These are phyloP conservation scores for Zangia roseola DNA, from an alignment of 768 basidiomycete species.

Conservation along the genomic window DNA sequence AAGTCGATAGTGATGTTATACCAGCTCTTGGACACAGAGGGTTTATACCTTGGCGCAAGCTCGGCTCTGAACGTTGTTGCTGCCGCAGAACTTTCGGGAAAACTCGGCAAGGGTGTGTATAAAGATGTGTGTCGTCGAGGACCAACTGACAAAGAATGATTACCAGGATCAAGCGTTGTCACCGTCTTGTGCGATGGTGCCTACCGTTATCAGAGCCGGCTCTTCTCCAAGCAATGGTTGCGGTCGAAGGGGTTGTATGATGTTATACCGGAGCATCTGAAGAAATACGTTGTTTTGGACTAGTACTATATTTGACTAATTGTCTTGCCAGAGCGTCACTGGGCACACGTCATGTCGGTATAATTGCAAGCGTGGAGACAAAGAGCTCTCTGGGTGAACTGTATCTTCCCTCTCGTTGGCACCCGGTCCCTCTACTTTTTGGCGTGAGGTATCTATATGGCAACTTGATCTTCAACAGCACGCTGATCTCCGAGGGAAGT, in stretches of 20 bases:
- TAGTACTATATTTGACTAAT: no score
- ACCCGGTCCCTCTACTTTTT: no score
- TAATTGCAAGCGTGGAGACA: no score
- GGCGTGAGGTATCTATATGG: no score
- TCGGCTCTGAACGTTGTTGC: slow-evolving; percentile 95
- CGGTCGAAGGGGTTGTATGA: slow-evolving; percentile 71
- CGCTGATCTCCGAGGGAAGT: no score
- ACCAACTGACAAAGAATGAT: neutral
- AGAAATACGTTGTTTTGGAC: slow-evolving; percentile 87
- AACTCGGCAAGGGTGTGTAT: slow-evolving; percentile 72
- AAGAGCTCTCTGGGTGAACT: no score
- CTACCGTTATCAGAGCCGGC: slow-evolving; percentile 92
- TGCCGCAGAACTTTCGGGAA: slow-evolving; percentile 82
- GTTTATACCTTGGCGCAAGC: slow-evolving; percentile 92
- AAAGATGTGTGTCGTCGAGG: neutral
- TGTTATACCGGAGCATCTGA: slow-evolving; percentile 79
- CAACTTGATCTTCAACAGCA: no score
- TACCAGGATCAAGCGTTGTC: slow-evolving; percentile 73
- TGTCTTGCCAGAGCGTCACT: no score
- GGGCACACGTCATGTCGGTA: no score
- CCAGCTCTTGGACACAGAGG: slow-evolving; percentile 87
- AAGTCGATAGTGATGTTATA: slow-evolving; percentile 94
- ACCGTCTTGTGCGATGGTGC: slow-evolving; percentile 96
- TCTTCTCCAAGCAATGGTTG: slow-evolving; percentile 95
- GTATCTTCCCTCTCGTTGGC: no score